These are phyloP conservation scores for Amyloporia xantha DNA, from an alignment of 768 basidiomycete genomes.

Conservation along the genomic window DNA sequence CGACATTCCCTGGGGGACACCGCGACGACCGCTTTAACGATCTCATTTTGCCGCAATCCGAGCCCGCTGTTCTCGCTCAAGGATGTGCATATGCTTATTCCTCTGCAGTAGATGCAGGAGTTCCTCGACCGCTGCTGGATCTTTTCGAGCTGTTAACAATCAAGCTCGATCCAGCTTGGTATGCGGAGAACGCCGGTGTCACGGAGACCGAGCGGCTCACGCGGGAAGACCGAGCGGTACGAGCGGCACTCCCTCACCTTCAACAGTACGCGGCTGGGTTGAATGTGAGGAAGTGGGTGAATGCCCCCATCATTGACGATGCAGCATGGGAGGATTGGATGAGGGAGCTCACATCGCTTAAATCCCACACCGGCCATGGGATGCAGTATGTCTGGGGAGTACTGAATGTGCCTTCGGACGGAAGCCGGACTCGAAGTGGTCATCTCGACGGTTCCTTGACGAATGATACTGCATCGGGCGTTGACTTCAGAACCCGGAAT, in stretches of 20 bases:
- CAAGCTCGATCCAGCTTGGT: constrained; percentile 12
- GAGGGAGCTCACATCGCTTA: not conserved
- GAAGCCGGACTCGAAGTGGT: not conserved
- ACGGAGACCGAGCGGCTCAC: constrained; percentile 1
- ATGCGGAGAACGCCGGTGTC: constrained; percentile 12
- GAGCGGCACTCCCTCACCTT: constrained; percentile 7
- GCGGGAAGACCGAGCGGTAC: constrained; percentile 6
- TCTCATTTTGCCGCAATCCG: constrained; percentile 14
- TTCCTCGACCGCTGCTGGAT: constrained; percentile 11
- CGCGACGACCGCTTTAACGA: constrained; percentile 6
- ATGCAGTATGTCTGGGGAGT: not conserved
- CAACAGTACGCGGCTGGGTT: constrained; percentile 9
- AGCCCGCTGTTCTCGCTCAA: constrained; percentile 11
- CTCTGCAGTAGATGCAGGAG: constrained; percentile 2
- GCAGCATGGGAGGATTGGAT: constrained; percentile 3
- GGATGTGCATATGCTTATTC: constrained; percentile 15
- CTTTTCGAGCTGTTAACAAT: constrained; percentile 14
- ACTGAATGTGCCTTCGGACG: not conserved
- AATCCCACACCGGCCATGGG: not conserved
- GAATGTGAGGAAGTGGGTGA: constrained; percentile 6
- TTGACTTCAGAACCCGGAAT: not conserved
- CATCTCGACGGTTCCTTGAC: not conserved
- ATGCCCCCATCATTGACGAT: constrained; percentile 16
- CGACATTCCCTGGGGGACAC: not conserved
- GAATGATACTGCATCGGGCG: too few species aligned